Evolutionary conservation across 2,329 filamentous ascomycete genomes (phyloP).

Genomic region (Colletotrichum salicis): DNA sequence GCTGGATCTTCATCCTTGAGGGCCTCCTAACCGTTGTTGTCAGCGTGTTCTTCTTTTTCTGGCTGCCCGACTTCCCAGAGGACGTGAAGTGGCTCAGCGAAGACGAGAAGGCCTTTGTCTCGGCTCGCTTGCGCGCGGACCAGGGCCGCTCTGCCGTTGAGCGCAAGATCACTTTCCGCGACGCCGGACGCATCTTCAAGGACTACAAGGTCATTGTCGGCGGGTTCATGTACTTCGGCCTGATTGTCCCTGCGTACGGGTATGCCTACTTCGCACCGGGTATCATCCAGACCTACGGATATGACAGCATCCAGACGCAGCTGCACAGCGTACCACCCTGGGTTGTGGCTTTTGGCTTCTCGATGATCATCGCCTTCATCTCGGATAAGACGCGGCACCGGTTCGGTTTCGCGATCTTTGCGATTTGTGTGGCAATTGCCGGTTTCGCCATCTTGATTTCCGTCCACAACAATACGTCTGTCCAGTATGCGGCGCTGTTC

Average conservation of each 20-base stretch:
- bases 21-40: conserved; percentile 72
- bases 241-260: conserved; percentile 80
- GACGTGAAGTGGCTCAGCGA: conserved; percentile 76
- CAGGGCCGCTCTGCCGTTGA: conserved; percentile 75
- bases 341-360: conserved; percentile 79
- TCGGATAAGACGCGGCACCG: conserved; percentile 81
- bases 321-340: conserved; percentile 68
- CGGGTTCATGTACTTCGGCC: conserved; percentile 83
- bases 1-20: conserved; percentile 87
- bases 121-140: conserved; percentile 73
- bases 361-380: conserved; percentile 76
- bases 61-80: conserved; percentile 80
- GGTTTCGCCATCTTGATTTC: conserved; percentile 81
- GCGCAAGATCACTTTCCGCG: conserved; percentile 66
- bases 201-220: conserved; percentile 80
- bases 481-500: conserved; percentile 85
- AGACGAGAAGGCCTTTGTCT: conserved; percentile 76
- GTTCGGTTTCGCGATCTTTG: conserved; percentile 76
- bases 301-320: conserved; percentile 67
- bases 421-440: conserved; percentile 74
- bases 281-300: conserved; percentile 76
- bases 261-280: conserved; percentile 82
- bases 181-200: conserved; percentile 73
- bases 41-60: conserved; percentile 72
- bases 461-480: conserved; percentile 72